Evolutionary conservation across 1,139 yeast species (phyloP).

Genomic region (Spathaspora sp.): DNA sequence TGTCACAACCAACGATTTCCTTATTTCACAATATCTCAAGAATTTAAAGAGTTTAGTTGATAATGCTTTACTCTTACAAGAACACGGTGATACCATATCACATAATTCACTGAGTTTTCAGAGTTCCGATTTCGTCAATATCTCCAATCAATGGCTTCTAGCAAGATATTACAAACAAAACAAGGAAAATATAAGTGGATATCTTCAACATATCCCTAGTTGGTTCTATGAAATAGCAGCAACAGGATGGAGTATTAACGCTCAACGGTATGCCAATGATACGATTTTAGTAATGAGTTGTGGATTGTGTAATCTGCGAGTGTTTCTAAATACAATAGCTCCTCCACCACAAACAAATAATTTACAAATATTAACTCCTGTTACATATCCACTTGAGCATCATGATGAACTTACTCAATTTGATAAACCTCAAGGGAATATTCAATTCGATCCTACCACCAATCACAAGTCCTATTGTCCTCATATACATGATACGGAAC

Average conservation of each 20-base stretch:
- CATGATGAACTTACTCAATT: slow-evolving; percentile 6
- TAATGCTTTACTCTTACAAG: slow-evolving; percentile 22
- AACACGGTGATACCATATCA: slow-evolving; percentile 12
- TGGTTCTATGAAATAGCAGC: slow-evolving; percentile 37
- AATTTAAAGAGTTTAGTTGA: slow-evolving; percentile 30
- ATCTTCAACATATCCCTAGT: slow-evolving; percentile 24
- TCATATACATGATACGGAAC: slow-evolving; percentile 13
- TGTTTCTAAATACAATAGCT: slow-evolving; percentile 24
- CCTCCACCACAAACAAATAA: slow-evolving; percentile 13
- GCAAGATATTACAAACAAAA: slow-evolving; percentile 28
- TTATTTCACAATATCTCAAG: slow-evolving; percentile 28
- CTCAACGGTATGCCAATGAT: slow-evolving; percentile 29
- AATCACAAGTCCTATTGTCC: slow-evolving; percentile 44
- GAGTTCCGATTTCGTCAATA: slow-evolving; percentile 16
- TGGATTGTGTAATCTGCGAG: slow-evolving; percentile 36
- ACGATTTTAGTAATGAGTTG: slow-evolving; percentile 35
- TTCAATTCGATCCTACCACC: slow-evolving; percentile 19
- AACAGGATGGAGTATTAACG: slow-evolving; percentile 38
- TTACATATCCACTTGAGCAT: slow-evolving; percentile 25
- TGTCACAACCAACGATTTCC: slow-evolving; percentile 27
- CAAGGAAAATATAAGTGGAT: slow-evolving; percentile 32
- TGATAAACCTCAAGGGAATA: slow-evolving; percentile 3
- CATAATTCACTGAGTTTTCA: slow-evolving; percentile 7
- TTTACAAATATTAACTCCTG: slow-evolving; percentile 30
- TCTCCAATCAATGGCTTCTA: slow-evolving; percentile 34